phyloP scores from a whole-genome alignment of 768 basidiomycete species.

The Kwoniella botswanensis region DNA sequence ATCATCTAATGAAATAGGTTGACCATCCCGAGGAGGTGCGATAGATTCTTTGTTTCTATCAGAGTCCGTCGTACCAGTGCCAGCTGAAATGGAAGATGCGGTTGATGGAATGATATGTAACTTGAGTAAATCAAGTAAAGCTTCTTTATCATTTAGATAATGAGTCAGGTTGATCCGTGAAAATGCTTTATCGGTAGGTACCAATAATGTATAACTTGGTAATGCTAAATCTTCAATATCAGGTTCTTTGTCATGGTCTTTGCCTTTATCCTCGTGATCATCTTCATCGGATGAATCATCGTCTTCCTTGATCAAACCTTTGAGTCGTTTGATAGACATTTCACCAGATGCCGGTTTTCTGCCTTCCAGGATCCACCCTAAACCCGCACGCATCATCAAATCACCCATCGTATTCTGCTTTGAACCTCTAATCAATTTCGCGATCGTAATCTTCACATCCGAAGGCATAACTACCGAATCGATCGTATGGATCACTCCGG shows the following conservation, averaged over 20 bases:
- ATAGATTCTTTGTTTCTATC: conserved; percentile 15
- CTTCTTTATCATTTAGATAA: conserved; percentile 51
- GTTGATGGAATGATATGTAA: conserved; percentile 59
- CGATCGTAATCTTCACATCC: conserved; percentile 79
- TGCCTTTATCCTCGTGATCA: conserved; percentile 12
- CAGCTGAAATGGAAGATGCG: conserved; percentile 6
- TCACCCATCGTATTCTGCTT: conserved; percentile 87
- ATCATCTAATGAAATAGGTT: conserved; percentile 74
- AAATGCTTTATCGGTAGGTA: conserved; percentile 91
- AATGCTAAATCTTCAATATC: conserved; percentile 35
- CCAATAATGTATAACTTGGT: conserved; percentile 80
- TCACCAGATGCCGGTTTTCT: conserved; percentile 44
- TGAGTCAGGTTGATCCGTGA: conserved; percentile 78
- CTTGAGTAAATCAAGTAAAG: conserved; percentile 55
- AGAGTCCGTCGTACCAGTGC: conserved; percentile 21
- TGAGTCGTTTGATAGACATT: conserved; percentile 24
- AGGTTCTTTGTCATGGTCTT: conserved; percentile 21
- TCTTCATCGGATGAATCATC: not conserved
- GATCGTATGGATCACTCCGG: conserved; percentile 88
- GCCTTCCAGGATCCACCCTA: conserved; percentile 90
- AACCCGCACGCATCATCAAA: conserved; percentile 78
- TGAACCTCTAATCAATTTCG: conserved; percentile 87
- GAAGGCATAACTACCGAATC: conserved; percentile 71
- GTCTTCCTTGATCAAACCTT: conserved; percentile 25
- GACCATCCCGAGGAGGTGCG: conserved; percentile 64